Evolutionary conservation across 2,329 filamentous ascomycete species (phyloP).

Genomic region (Ophiocordyceps camponoti-saundersi): DNA sequence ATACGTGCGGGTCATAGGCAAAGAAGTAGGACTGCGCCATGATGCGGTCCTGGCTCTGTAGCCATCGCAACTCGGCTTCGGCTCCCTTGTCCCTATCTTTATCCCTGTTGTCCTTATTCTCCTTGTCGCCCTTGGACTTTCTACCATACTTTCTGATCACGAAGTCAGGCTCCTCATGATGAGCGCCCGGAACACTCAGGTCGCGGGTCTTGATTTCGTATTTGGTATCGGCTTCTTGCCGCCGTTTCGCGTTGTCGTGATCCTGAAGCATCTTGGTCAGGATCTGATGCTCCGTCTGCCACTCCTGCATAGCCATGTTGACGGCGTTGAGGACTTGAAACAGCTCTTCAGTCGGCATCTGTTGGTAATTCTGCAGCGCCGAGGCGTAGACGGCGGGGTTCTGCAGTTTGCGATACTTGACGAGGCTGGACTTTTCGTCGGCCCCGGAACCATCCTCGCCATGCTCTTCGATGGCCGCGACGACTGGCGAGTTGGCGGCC

Average conservation of each 20-base stretch:
- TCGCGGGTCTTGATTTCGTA: constrained; percentile 13
- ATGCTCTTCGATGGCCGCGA: constrained; percentile 12
- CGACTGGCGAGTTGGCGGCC: constrained; percentile 19
- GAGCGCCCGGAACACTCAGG: constrained; percentile 18
- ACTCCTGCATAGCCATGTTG: constrained; percentile 28
- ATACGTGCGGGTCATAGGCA: constrained; percentile 37
- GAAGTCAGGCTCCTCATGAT: constrained; percentile 33
- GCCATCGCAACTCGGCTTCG: constrained; percentile 14
- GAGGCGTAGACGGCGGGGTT: constrained; percentile 30
- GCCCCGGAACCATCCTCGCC: constrained; percentile 18
- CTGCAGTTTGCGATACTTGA: constrained; percentile 31
- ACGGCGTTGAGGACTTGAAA: constrained; percentile 25
- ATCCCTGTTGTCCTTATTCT: constrained; percentile 23
- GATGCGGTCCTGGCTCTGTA: constrained; percentile 36
- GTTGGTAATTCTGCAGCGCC: constrained; percentile 30
- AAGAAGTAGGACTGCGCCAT: constrained; percentile 44
- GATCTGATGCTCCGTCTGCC: constrained; percentile 36
- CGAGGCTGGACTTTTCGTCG: constrained; percentile 17
- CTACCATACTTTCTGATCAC: constrained; percentile 14
- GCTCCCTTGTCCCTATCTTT: constrained; percentile 1
- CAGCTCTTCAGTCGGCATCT: constrained; percentile 28
- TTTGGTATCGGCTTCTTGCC: constrained; percentile 29
- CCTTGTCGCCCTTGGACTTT: constrained; percentile 27
- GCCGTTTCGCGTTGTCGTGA: constrained; percentile 37
- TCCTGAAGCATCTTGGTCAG: constrained; percentile 35